These are phyloP conservation scores for Veloporphyrellus conicus DNA, from an alignment of 1,284 basidiomycete genomes.

Conservation along the genomic window DNA sequence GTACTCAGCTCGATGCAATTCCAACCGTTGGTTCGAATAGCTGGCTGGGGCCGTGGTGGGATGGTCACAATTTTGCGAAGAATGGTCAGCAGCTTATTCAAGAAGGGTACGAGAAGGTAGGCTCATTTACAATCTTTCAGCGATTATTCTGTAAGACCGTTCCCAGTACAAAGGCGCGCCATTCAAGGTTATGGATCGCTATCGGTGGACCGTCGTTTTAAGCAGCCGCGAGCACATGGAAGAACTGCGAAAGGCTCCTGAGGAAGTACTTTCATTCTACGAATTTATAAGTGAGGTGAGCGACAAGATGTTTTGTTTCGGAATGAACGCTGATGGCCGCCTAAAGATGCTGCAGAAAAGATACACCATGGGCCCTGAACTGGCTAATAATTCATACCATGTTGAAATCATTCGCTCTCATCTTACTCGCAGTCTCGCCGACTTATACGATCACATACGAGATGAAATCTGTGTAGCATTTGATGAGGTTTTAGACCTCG, in stretches of 20 bases:
- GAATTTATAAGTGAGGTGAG: constrained; percentile 36
- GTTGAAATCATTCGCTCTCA: constrained; percentile 19
- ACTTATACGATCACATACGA: constrained; percentile 25
- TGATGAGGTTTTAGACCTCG: constrained; percentile 20
- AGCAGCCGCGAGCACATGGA: constrained; percentile 35
- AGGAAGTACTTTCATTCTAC: constrained; percentile 37
- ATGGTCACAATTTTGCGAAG: constrained; percentile 5
- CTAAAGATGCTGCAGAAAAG: constrained; percentile 18
- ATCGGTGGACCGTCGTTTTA: constrained; percentile 41
- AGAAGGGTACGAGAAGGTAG: constrained; percentile 21
- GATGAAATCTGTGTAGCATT: constrained; percentile 34
- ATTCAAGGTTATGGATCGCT: constrained; percentile 41
- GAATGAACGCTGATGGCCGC: not conserved
- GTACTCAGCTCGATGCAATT: constrained; percentile 9
- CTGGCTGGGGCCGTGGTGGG: constrained; percentile 13
- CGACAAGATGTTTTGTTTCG: not conserved
- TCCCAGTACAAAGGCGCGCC: constrained; percentile 20
- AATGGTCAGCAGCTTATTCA: constrained; percentile 9
- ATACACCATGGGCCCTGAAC: constrained; percentile 30
- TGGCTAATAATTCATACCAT: constrained; percentile 29
- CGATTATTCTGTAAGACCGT: not conserved
- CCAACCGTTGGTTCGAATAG: constrained; percentile 19
- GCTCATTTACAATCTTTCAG: not conserved
- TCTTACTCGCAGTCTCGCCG: constrained; percentile 32
- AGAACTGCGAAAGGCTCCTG: constrained; percentile 40